A percentile compares a stretch with the other conserved stretches of the same genome.
Conservation (phyloP, 495 filamentous ascomycete species). For the Chlorociboria aeruginascens region DNA sequence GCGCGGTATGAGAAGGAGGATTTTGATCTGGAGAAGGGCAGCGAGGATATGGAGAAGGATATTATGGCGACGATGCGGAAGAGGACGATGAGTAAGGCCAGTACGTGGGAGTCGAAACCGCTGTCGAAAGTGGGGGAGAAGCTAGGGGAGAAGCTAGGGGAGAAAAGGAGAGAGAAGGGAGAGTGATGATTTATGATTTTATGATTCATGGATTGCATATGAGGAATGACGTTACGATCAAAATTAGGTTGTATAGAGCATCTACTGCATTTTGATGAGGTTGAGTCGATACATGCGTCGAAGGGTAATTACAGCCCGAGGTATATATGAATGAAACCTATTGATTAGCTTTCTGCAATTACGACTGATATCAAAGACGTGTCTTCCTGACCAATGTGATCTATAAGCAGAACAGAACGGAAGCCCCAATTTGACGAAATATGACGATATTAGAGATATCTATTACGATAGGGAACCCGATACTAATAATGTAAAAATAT, state of each 20-base stretch:
- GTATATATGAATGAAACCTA: too few species aligned
- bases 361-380: too few species aligned
- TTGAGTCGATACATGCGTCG: too few species aligned
- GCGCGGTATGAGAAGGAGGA: constrained; percentile 32
- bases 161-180: constrained; percentile 7
- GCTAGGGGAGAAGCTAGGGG: not conserved
- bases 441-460: too few species aligned
- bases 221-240: not conserved
- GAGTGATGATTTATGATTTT: not conserved
- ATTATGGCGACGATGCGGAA: constrained; percentile 41
- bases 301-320: too few species aligned
- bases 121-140: not conserved
- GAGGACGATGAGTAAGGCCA: constrained; percentile 37
- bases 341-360: too few species aligned
- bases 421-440: too few species aligned
- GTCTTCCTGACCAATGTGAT: too few species aligned
- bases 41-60: constrained; percentile 39
- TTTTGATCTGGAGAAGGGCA: constrained; percentile 34
- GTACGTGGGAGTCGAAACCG: constrained; percentile 25
- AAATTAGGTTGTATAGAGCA: not conserved
- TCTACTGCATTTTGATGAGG: too few species aligned
- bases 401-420: too few species aligned
- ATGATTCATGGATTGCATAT: not conserved
- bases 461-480: not conserved
- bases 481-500: not conserved